Evolutionary conservation across 768 basidiomycete genomes (phyloP), one percentile per base, ranked within the genome.

Genomic region (Obba rivulosa): DNA sequence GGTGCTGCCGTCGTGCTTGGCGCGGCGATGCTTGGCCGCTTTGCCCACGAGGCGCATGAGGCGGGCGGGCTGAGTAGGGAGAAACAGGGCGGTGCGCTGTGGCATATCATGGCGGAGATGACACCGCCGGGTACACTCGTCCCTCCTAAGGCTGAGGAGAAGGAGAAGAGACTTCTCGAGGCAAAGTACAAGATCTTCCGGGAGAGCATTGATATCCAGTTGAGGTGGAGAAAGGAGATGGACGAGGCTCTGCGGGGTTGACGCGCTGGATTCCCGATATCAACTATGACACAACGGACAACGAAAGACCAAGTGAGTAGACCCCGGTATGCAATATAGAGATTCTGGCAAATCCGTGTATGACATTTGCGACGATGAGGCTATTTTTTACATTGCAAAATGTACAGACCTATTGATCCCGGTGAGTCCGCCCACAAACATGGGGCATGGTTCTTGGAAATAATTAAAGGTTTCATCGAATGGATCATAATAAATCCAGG

Each of bases 71-170:
- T 71, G 45, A 71, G 43, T 56, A 70, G 57, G 51, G 66, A 70
- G 39, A 72, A 74, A 45, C 77, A 83, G 52, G 80, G 80, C 20
- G 76, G 84, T 52, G 68, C 73, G 52, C 70, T 98, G 55, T 99
- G 96, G 95, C 73, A 81, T 40, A 87, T 94, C 57, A 98, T 98
- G 95, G 92, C 83, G 25, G 85, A 92, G 56, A 98, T 99, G 96
- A 95, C 93, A 7, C 86, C 89, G 28, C 71, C 82, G 1, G 95
- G 87, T 3, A 80, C 76, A 14, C 70, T 85, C 38, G 74, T 99
- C 28, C 61, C 67, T 7, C 90, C 94, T 2, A 68, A 71, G 14
- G 81, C 82, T 10, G 74, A 76, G 3, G 52, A 64, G 1, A 79
- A 70, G 64, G 91, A 87, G 66, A 82, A 80, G 66, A 84, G 73